These are phyloP conservation scores for Trametes villosa DNA, from an alignment of 768 basidiomycete genomes.

Conservation along the genomic window DNA sequence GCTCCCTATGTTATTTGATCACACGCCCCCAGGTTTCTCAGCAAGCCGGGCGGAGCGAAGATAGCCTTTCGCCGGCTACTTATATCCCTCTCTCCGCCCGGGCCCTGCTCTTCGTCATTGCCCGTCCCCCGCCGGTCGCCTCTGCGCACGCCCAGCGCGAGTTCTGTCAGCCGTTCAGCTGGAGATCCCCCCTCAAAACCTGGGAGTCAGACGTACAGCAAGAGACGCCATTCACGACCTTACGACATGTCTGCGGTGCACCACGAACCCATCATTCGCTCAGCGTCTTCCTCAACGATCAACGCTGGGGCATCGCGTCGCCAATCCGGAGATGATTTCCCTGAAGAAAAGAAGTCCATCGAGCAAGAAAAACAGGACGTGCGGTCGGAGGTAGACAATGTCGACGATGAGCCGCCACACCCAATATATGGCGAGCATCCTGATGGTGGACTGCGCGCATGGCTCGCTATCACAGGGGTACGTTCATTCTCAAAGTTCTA, in stretches of 20 bases:
- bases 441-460: conserved; percentile 50
- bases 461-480: conserved; percentile 48
- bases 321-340: conserved; percentile 12
- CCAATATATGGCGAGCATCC: conserved; percentile 38
- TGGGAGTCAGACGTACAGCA: not conserved
- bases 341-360: conserved; percentile 1
- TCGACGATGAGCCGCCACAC: not conserved
- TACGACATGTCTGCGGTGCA: not conserved
- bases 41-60: conserved; percentile 5
- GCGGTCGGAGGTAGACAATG: not conserved
- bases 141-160: not conserved
- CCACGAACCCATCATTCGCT: not conserved
- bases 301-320: not conserved
- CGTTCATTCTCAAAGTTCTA: conserved; percentile 1
- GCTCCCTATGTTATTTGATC: conserved; percentile 1
- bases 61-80: not conserved
- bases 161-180: not conserved
- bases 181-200: not conserved
- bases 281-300: conserved; percentile 9
- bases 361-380: conserved; percentile 7
- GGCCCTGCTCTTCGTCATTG: not conserved
- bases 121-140: not conserved
- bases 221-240: not conserved
- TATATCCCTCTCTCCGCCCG: not conserved
- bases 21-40: conserved; percentile 7